phyloP scores from a whole-genome alignment of 768 basidiomycete species.

The Peribolospora baueri region DNA sequence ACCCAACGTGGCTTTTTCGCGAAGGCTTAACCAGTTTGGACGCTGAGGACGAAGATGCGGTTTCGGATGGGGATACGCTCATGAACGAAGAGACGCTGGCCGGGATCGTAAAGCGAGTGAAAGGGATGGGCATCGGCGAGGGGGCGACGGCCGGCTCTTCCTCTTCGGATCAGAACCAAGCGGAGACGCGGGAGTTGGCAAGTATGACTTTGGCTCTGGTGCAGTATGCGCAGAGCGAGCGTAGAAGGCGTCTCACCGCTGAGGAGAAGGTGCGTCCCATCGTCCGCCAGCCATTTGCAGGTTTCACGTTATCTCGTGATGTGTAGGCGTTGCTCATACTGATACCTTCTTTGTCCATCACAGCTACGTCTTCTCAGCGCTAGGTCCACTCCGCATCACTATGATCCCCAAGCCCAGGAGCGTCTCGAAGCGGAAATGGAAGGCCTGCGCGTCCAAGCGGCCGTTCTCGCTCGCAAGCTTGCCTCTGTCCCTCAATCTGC shows the following conservation, averaged over 20 bases:
- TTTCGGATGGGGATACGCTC: not conserved
- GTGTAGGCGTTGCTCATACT: not conserved
- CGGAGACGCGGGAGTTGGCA: not conserved
- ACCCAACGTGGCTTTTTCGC: not conserved
- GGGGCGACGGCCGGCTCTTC: not conserved
- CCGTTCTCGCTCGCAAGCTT: conserved; percentile 5
- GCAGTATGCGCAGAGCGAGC: not conserved
- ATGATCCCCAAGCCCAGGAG: not conserved
- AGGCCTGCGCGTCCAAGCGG: not conserved
- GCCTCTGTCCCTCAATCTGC: not conserved
- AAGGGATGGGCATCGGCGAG: not conserved
- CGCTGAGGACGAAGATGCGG: not conserved
- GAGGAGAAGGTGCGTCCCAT: not conserved
- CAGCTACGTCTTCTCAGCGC: not conserved
- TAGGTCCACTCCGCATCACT: no score
- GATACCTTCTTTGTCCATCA: not conserved
- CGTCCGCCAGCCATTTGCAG: not conserved
- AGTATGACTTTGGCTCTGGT: not conserved
- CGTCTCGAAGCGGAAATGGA: conserved; percentile 1
- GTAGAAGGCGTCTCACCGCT: not conserved
- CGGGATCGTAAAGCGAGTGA: not conserved
- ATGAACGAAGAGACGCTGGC: not conserved
- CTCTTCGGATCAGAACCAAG: not conserved
- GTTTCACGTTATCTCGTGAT: not conserved
- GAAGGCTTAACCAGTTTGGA: not conserved